Conservation (phyloP, 2,329 filamentous ascomycete genomes). For the Chlorencoelia australis region DNA sequence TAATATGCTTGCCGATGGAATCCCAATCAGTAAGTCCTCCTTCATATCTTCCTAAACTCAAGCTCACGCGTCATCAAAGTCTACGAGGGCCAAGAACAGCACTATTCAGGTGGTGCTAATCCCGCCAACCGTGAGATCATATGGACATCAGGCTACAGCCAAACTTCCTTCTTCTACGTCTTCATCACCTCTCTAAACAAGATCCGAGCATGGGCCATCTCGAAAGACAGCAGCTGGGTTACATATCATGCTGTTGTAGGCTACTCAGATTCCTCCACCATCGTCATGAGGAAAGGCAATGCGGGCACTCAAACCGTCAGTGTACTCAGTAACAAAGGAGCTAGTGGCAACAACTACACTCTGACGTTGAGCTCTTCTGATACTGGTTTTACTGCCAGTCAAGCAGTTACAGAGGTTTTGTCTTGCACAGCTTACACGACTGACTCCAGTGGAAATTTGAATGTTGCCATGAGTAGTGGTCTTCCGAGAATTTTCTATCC, state of each 20-base stretch:
- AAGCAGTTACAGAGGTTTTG: conserved; percentile 33
- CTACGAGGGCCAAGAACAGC: conserved; percentile 45
- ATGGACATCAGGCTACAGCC: conserved; percentile 34
- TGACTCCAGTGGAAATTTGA: conserved; percentile 33
- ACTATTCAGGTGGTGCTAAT: conserved; percentile 31
- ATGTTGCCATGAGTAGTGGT: conserved; percentile 33
- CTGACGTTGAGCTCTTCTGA: conserved; percentile 28
- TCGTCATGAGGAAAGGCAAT: conserved; percentile 23
- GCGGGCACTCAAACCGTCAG: conserved; percentile 19
- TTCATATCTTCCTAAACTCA: not conserved
- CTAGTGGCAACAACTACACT: conserved; percentile 24
- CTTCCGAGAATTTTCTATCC: conserved; percentile 35
- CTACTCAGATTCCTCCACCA: conserved; percentile 19
- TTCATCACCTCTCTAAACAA: conserved; percentile 26
- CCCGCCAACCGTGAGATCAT: conserved; percentile 36
- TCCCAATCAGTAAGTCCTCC: conserved; percentile 32
- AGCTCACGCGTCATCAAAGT: conserved; percentile 17
- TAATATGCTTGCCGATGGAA: conserved; percentile 39
- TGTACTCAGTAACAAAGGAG: conserved; percentile 33
- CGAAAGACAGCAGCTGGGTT: conserved; percentile 15
- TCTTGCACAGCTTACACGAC: conserved; percentile 35
- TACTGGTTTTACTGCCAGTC: conserved; percentile 30
- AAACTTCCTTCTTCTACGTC: conserved; percentile 29
- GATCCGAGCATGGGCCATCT: conserved; percentile 21
- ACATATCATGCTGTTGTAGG: conserved; percentile 21